Conservation (phyloP, 495 filamentous ascomycete genomes). For the Amniculicola lignicola region DNA sequence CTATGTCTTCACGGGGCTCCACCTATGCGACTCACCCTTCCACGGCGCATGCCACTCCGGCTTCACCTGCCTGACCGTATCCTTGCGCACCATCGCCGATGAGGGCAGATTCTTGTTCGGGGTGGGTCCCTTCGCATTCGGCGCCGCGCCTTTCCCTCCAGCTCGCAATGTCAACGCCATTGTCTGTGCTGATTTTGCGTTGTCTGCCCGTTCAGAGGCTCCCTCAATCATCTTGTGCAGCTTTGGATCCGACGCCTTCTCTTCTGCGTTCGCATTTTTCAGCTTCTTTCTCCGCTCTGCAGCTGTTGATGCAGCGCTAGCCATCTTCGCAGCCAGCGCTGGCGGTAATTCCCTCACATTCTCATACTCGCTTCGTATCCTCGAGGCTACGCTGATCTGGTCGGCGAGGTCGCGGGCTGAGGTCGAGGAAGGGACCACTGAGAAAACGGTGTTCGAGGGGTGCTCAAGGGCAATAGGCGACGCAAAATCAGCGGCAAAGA, state of each 20-base stretch:
- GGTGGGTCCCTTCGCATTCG: constrained; percentile 48
- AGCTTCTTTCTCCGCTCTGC: constrained; percentile 60
- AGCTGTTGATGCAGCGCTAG: constrained; percentile 57
- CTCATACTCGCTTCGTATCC: constrained; percentile 75
- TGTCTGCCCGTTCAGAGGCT: constrained; percentile 48
- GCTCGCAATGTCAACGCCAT: constrained; percentile 58
- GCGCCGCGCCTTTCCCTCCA: constrained; percentile 38
- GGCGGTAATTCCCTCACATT: constrained; percentile 79
- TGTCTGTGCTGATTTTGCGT: constrained; percentile 45
- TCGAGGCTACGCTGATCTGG: constrained; percentile 54
- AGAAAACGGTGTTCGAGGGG: constrained; percentile 39
- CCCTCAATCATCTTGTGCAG: constrained; percentile 70
- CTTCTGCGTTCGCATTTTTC: constrained; percentile 42
- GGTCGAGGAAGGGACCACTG: constrained; percentile 48
- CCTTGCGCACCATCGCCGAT: constrained; percentile 62
- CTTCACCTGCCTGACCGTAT: constrained; percentile 67
- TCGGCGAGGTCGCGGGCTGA: constrained; percentile 50
- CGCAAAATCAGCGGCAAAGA: constrained; percentile 46
- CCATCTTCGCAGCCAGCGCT: constrained; percentile 79
- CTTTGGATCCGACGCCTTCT: constrained; percentile 53
- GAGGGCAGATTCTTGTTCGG: constrained; percentile 51
- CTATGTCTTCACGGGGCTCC: no score
- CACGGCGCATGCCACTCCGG: constrained; percentile 97
- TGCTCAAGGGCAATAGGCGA: constrained; percentile 34
- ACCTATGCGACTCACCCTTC: no score